phyloP scores from a whole-genome alignment of 192 early-diverging fungal genomes.

The Helicostylum pulchrum region DNA sequence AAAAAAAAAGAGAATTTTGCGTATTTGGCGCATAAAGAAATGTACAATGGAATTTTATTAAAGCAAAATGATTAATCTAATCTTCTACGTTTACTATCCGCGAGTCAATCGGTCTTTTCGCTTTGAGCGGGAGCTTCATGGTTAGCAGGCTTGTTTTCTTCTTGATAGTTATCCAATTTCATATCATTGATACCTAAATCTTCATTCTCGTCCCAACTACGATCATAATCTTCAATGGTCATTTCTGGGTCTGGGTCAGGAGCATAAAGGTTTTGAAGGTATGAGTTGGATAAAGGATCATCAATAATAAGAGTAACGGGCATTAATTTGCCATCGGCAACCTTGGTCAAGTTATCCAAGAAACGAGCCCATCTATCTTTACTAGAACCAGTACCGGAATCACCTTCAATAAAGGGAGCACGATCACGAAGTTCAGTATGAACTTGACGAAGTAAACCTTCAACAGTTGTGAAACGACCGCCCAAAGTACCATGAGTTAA shows the following conservation, averaged over 20 bases:
- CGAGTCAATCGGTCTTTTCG: constrained; percentile 8
- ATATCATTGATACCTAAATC: constrained; percentile 88
- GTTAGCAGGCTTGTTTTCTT: constrained; percentile 3
- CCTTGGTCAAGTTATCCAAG: constrained; percentile 64
- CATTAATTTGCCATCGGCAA: constrained; percentile 51
- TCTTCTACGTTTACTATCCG: constrained; percentile 10
- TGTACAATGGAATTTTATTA: too few species aligned
- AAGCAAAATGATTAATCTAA: not conserved
- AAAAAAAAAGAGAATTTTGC: too few species aligned
- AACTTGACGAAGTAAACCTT: constrained; percentile 87
- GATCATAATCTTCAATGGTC: constrained; percentile 78
- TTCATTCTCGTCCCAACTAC: constrained; percentile 88
- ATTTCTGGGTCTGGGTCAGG: constrained; percentile 96
- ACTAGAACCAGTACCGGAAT: constrained; percentile 57
- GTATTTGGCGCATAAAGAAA: too few species aligned
- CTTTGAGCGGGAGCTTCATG: too few species aligned
- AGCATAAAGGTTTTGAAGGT: constrained; percentile 90
- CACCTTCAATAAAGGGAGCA: constrained; percentile 68
- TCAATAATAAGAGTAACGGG: constrained; percentile 77
- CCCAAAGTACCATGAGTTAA: constrained; percentile 86
- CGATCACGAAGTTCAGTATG: constrained; percentile 75
- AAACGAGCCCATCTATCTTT: constrained; percentile 61
- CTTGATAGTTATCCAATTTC: constrained; percentile 65
- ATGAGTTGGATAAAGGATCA: constrained; percentile 90
- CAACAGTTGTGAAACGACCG: constrained; percentile 93